phyloP scores from a whole-genome alignment of 78 protist genomes.

The slime mould (Dictyostelium discoideum) region DNA sequence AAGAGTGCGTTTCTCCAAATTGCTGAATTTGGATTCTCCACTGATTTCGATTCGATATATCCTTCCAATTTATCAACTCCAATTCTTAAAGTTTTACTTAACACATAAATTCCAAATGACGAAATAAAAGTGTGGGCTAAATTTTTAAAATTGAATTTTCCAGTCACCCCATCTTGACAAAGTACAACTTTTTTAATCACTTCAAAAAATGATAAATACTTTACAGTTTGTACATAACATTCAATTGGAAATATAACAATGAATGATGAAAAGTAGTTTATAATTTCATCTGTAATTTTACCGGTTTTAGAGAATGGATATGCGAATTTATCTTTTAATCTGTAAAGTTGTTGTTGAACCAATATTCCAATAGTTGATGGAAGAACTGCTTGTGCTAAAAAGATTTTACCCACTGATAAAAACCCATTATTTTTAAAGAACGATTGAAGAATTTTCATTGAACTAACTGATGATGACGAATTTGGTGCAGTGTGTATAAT shows the following conservation, averaged over 20 bases:
- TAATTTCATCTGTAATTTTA: too few species aligned
- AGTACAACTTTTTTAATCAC: background rate
- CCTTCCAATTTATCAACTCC: background rate
- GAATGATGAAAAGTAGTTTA: background rate
- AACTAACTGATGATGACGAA: background rate
- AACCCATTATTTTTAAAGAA: too few species aligned
- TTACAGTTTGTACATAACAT: background rate
- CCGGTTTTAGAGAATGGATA: background rate
- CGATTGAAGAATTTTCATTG: too few species aligned
- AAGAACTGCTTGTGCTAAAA: background rate
- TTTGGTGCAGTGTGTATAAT: background rate
- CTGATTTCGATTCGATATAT: background rate
- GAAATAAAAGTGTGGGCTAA: background rate
- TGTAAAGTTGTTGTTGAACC: too few species aligned
- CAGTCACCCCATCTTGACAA: background rate
- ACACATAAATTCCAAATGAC: background rate
- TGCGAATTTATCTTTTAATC: background rate
- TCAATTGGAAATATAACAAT: background rate
- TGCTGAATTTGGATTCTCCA: background rate
- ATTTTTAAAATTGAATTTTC: background rate
- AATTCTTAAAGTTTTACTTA: background rate
- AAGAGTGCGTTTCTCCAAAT: background rate
- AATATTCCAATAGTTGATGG: too few species aligned
- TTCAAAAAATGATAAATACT: background rate
- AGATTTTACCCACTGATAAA: background rate